Percentiles rank a stretch among this genome's conserved stretches.
Evolutionary conservation across 495 filamentous ascomycete species (phyloP).

Genomic region (Aspergillus saccharolyticus): DNA sequence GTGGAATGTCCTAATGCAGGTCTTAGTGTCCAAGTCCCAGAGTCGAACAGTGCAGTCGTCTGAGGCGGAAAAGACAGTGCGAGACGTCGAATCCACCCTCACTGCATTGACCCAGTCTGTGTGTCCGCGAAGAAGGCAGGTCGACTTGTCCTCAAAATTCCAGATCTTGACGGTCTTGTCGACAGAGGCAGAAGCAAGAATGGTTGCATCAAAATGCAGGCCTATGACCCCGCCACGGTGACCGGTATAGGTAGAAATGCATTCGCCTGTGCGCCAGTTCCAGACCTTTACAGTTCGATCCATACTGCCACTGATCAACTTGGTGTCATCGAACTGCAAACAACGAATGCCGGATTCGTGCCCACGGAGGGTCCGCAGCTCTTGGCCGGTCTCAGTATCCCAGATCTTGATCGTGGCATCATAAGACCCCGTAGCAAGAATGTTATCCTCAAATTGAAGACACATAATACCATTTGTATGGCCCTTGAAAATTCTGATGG

Average conservation of each 20-base stretch:
- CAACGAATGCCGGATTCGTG: constrained; percentile 79
- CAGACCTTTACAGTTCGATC: constrained; percentile 83
- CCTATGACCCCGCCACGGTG: constrained; percentile 79
- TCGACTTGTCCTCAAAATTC: constrained; percentile 81
- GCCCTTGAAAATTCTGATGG: constrained; percentile 73
- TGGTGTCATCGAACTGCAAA: constrained; percentile 88
- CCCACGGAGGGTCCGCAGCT: constrained; percentile 74
- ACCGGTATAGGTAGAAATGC: constrained; percentile 70
- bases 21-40: constrained; percentile 85
- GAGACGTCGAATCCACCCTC: constrained; percentile 70
- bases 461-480: constrained; percentile 95
- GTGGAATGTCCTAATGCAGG: constrained; percentile 73
- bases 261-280: constrained; percentile 94
- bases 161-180: constrained; percentile 90
- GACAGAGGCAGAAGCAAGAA: constrained; percentile 81
- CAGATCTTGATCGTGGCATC: constrained; percentile 93
- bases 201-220: constrained; percentile 75
- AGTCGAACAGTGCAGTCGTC: constrained; percentile 88
- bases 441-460: constrained; percentile 89
- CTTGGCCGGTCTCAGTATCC: constrained; percentile 84
- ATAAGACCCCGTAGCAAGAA: constrained; percentile 91
- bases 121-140: constrained; percentile 75
- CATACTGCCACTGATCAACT: constrained; percentile 78
- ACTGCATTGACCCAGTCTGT: constrained; percentile 93
- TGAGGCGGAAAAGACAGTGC: constrained; percentile 85